phyloP scores from a whole-genome alignment of 2,329 filamentous ascomycete genomes.

The Thielaviopsis musarum region DNA sequence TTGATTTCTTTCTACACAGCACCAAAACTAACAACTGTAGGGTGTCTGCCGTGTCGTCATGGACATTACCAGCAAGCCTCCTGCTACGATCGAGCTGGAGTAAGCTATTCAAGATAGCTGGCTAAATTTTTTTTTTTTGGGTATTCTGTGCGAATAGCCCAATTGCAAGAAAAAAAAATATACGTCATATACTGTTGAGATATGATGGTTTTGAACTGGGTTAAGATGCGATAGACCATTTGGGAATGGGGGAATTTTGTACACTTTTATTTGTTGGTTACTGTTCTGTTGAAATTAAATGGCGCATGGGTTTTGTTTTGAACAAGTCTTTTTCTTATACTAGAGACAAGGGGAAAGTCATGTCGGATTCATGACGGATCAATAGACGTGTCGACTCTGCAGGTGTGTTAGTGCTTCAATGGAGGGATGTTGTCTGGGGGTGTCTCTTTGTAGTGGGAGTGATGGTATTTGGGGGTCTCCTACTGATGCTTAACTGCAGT shows the following conservation, averaged over 20 bases:
- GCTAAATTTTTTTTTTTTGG: not conserved
- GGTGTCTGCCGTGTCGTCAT: slow-evolving; percentile 23
- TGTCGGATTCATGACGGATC: not conserved
- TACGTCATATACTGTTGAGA: not conserved
- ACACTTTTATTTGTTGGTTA: slow-evolving; percentile 1
- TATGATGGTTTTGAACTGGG: not conserved
- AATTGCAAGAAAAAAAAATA: not conserved
- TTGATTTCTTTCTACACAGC: no score
- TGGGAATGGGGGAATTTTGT: not conserved
- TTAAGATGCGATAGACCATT: not conserved
- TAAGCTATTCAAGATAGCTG: slow-evolving; percentile 21
- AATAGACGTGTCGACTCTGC: no score
- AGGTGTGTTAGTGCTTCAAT: no score
- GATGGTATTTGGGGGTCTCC: no score
- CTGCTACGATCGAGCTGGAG: slow-evolving; percentile 60
- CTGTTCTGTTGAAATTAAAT: not conserved
- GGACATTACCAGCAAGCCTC: slow-evolving; percentile 43
- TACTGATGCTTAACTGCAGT: no score
- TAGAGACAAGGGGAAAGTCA: not conserved
- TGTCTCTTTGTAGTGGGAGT: no score
- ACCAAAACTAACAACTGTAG: slow-evolving; percentile 40
- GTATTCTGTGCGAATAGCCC: not conserved
- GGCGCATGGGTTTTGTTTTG: not conserved
- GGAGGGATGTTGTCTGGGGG: no score
- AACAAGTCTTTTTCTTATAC: not conserved